These are phyloP conservation scores for Penicillium sp. DNA, from an alignment of 2,329 filamentous ascomycete species.

Conservation along the genomic window DNA sequence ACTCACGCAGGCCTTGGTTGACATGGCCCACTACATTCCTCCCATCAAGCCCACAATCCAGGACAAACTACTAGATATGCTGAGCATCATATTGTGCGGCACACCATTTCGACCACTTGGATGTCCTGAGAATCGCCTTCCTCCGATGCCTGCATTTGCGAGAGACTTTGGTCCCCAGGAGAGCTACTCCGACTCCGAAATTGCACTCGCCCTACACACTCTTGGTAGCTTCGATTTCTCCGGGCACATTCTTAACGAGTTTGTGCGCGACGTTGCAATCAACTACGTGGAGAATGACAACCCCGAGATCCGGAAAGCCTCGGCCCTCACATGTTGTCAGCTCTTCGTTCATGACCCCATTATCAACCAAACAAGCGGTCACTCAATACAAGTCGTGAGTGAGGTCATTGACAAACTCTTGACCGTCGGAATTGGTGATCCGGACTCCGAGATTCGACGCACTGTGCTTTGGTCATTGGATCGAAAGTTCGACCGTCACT, in stretches of 20 bases:
- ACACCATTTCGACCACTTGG: constrained; percentile 88
- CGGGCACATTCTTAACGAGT: constrained; percentile 89
- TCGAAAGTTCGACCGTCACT: constrained; percentile 86
- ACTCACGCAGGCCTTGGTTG: constrained; percentile 88
- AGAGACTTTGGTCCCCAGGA: constrained; percentile 81
- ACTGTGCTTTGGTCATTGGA: constrained; percentile 87
- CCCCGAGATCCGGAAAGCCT: constrained; percentile 84
- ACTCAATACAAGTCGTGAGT: constrained; percentile 92
- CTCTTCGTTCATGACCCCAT: constrained; percentile 95
- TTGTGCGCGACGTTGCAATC: constrained; percentile 95
- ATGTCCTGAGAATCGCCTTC: constrained; percentile 79
- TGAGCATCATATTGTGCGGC: constrained; percentile 88
- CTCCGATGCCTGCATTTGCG: constrained; percentile 72
- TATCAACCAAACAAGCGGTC: constrained; percentile 93
- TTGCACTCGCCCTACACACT: constrained; percentile 88
- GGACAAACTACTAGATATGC: constrained; percentile 85
- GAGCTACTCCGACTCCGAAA: constrained; percentile 78
- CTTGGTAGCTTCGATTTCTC: constrained; percentile 96
- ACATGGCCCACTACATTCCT: constrained; percentile 98
- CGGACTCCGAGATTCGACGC: constrained; percentile 77
- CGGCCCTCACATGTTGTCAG: constrained; percentile 94
- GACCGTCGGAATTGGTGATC: constrained; percentile 89
- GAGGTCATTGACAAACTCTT: constrained; percentile 96
- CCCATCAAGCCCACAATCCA: constrained; percentile 90
- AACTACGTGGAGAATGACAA: constrained; percentile 98